Conservation (phyloP, 352 stramenopile species). For the Lagenidium sp. region DNA sequence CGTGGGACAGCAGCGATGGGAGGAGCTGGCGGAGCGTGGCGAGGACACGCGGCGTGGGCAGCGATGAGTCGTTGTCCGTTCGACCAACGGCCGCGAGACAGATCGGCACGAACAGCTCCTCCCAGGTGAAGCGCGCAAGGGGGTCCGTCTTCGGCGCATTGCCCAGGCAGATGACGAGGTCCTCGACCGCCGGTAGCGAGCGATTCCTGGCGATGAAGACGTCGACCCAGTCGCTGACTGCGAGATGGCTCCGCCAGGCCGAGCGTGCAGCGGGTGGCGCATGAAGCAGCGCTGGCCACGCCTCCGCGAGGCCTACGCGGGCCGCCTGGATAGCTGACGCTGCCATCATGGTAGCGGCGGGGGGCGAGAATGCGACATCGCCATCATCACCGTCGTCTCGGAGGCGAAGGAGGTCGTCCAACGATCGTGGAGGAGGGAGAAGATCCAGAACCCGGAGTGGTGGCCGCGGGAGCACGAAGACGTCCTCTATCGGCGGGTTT, state of each 20-base stretch:
- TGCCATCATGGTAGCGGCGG: too few species aligned
- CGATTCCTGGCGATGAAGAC: conserved; percentile 1
- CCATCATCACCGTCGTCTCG: background rate
- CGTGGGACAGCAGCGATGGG: conserved; percentile 16
- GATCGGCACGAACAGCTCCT: conserved; percentile 28
- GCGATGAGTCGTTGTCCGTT: conserved; percentile 1
- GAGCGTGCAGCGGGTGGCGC: too few species aligned
- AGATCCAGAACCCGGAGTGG: conserved; percentile 24
- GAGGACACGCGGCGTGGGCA: too few species aligned
- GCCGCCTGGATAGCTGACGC: too few species aligned
- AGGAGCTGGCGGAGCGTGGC: conserved; percentile 8
- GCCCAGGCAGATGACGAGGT: conserved; percentile 26
- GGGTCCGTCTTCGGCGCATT: conserved; percentile 31
- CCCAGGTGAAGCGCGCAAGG: conserved; percentile 40
- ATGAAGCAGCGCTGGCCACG: too few species aligned
- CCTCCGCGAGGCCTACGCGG: too few species aligned
- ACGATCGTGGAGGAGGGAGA: conserved; percentile 18
- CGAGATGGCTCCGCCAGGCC: too few species aligned
- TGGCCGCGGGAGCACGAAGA: conserved; percentile 41
- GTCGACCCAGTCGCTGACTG: too few species aligned
- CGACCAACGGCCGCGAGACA: too few species aligned
- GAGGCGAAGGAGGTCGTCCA: conserved; percentile 12
- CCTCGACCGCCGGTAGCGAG: conserved; percentile 8
- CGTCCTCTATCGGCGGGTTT: conserved; percentile 20
- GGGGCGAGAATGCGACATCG: conserved; percentile 5